Conservation (phyloP, 2,329 filamentous ascomycete species). For the Thelonectria olida region DNA sequence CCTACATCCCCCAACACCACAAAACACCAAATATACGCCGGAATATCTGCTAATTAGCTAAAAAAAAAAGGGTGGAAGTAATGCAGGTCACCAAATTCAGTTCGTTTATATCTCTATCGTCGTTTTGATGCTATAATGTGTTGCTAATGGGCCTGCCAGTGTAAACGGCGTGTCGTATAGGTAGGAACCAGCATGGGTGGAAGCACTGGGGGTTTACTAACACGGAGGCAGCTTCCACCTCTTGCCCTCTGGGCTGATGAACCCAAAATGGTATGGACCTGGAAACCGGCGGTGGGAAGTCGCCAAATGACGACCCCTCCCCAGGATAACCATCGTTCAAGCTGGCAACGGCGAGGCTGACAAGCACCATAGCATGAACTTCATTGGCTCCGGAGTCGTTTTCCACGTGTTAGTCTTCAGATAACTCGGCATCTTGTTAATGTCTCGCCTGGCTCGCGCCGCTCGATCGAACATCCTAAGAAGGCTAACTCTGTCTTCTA, state of each 20-base stretch:
- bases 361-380: conserved; percentile 62
- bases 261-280: conserved; percentile 59
- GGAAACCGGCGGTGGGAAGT: no score
- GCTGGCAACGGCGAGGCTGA: conserved; percentile 20
- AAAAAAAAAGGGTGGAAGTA: conserved; percentile 39
- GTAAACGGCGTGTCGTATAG: conserved; percentile 49
- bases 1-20: conserved; percentile 17
- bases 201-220: conserved; percentile 32
- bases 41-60: conserved; percentile 33
- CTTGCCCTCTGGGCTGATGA: conserved; percentile 76
- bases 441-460: conserved; percentile 32
- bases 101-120: conserved; percentile 10
- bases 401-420: conserved; percentile 63
- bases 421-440: conserved; percentile 30
- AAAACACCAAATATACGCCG: conserved; percentile 25
- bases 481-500: conserved; percentile 36
- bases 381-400: conserved; percentile 76
- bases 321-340: conserved; percentile 22
- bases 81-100: conserved; percentile 31
- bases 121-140: conserved; percentile 10
- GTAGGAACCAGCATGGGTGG: conserved; percentile 33
- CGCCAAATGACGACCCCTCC: not conserved
- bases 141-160: conserved; percentile 27
- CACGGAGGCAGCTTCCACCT: conserved; percentile 64
- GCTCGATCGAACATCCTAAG: conserved; percentile 29